Conservation (phyloP, 148 eudicot genomes). For the Polygonum maritimum region DNA sequence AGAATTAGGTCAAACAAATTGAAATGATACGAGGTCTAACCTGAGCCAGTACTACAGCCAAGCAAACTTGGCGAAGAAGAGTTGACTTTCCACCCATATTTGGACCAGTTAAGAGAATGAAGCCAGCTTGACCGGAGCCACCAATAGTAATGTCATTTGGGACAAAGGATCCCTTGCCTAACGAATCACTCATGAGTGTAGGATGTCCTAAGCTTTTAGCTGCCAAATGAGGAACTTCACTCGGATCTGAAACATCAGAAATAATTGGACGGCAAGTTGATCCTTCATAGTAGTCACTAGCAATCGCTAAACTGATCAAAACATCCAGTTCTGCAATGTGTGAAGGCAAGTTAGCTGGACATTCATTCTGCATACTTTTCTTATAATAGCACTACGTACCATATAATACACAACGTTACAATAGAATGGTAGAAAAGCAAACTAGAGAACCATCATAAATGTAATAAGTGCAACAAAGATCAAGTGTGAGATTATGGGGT, state of each 20-base stretch:
- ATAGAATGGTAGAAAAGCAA: not conserved
- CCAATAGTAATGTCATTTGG: constrained; percentile 80
- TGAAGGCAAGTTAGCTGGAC: constrained; percentile 5
- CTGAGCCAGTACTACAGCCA: constrained; percentile 95
- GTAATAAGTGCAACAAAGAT: not conserved
- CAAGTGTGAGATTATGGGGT: not conserved
- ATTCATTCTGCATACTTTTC: not conserved
- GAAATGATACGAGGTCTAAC: constrained; percentile 25
- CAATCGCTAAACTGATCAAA: constrained; percentile 81
- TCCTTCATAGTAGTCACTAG: constrained; percentile 79
- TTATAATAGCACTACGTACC: not conserved
- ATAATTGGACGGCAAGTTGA: constrained; percentile 76
- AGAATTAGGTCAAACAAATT: not conserved
- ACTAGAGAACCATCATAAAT: not conserved
- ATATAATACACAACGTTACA: not conserved
- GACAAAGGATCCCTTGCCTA: constrained; percentile 79
- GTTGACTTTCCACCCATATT: constrained; percentile 99
- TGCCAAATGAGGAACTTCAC: constrained; percentile 44
- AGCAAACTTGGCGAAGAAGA: constrained; percentile 95
- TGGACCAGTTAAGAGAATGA: constrained; percentile 94
- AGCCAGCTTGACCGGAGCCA: constrained; percentile 56
- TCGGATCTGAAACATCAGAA: constrained; percentile 20
- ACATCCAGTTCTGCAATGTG: constrained; percentile 81
- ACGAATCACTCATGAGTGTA: constrained; percentile 61
- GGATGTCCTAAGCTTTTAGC: constrained; percentile 94